Evolutionary conservation across 179 eudicot genomes (phyloP).

Genomic region (Silene noctiflora): DNA sequence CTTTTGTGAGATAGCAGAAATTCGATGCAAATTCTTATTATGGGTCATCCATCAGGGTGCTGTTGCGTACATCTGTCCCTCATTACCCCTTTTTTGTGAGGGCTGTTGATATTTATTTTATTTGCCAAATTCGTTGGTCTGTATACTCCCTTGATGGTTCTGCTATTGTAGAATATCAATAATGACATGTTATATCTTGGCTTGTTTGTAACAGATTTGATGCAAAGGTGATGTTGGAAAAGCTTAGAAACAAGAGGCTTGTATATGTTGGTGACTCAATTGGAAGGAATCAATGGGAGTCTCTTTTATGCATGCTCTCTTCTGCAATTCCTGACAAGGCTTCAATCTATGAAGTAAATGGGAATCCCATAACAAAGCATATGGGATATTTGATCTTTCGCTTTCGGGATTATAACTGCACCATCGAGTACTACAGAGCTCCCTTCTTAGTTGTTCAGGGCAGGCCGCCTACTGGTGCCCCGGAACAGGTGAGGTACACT

Average conservation of each 20-base stretch:
- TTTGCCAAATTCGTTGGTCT: background rate
- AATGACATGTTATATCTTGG: background rate
- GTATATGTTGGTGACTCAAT: slow-evolving; percentile 89
- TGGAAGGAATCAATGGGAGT: slow-evolving; percentile 98
- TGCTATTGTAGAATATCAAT: background rate
- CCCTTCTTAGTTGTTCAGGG: slow-evolving; percentile 80
- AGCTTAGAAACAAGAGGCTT: slow-evolving; percentile 61
- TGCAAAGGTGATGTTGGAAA: slow-evolving; percentile 65
- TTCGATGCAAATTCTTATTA: too few species aligned
- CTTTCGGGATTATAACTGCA: slow-evolving; percentile 66
- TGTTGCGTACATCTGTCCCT: too few species aligned
- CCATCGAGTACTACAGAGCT: slow-evolving; percentile 81
- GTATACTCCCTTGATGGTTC: background rate
- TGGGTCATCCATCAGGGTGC: too few species aligned
- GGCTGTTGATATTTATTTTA: too few species aligned
- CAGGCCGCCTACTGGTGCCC: slow-evolving; percentile 59
- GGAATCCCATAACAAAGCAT: slow-evolving; percentile 86
- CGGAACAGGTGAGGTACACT: slow-evolving; percentile 44
- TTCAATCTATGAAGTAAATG: slow-evolving; percentile 75
- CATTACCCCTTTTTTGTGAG: too few species aligned
- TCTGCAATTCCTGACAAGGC: slow-evolving; percentile 53
- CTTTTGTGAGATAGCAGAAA: too few species aligned
- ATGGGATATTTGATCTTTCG: slow-evolving; percentile 72
- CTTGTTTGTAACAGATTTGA: slow-evolving; percentile 46
- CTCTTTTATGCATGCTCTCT: slow-evolving; percentile 85